A percentile compares a stretch with the other conserved stretches of the same genome.
phyloP scores from a whole-genome alignment of 192 early-diverging fungal species.

The Dissophora globulifera region DNA sequence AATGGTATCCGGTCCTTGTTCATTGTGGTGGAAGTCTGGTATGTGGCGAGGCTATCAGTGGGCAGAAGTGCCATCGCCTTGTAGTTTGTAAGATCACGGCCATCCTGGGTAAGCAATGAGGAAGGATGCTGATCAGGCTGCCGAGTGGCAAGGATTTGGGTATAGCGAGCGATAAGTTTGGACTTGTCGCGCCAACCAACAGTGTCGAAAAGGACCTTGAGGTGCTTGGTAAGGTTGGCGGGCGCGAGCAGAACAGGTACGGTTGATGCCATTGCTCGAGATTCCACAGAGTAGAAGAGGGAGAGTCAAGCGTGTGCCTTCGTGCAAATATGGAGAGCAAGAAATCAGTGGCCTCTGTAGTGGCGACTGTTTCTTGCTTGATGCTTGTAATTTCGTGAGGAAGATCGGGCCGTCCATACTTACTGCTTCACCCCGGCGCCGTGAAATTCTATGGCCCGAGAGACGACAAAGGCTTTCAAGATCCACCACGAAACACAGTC shows the following conservation, averaged over 20 bases:
- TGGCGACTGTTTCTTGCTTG: too few relatives aligned
- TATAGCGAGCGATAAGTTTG: slow-evolving; percentile 34
- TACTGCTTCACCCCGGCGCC: too few relatives aligned
- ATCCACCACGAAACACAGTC: too few relatives aligned
- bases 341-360: too few relatives aligned
- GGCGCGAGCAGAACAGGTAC: slow-evolving; percentile 34
- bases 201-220: slow-evolving; percentile 37
- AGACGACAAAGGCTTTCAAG: too few relatives aligned
- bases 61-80: slow-evolving; percentile 41
- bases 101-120: slow-evolving; percentile 8
- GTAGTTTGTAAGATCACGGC: slow-evolving; percentile 18
- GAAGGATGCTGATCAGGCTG: not conserved
- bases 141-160: slow-evolving; percentile 6
- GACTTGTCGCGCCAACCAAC: slow-evolving; percentile 40
- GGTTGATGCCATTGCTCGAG: slow-evolving; percentile 3
- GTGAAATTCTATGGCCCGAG: too few relatives aligned
- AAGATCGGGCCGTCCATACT: too few relatives aligned
- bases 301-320: too few relatives aligned
- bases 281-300: too few relatives aligned
- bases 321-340: too few relatives aligned
- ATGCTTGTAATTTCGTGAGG: too few relatives aligned
- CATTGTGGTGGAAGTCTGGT: not conserved
- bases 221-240: slow-evolving; percentile 28
- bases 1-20: slow-evolving; percentile 2
- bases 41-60: not conserved